phyloP scores from a whole-genome alignment of 306 rosid genomes.

The Fagus sylvatica region DNA sequence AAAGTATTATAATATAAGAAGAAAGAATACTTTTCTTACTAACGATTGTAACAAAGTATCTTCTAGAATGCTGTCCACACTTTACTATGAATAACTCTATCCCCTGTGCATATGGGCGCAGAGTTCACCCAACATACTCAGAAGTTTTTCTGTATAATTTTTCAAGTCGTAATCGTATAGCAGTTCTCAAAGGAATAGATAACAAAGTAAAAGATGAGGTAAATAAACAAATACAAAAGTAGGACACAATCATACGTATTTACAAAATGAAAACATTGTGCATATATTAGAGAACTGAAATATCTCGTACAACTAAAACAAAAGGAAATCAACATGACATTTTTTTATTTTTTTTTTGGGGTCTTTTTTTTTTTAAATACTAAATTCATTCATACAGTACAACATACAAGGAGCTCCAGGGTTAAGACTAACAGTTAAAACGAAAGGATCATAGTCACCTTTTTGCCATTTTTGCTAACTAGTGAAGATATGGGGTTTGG shows the following conservation, averaged over 20 bases:
- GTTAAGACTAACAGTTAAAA: constrained; percentile 80
- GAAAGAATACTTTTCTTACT: too few relatives aligned
- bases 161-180: too few relatives aligned
- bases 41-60: too few relatives aligned
- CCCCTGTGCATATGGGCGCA: too few relatives aligned
- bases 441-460: constrained; percentile 57
- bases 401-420: constrained; percentile 56
- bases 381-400: constrained; percentile 66
- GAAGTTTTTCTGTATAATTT: too few relatives aligned
- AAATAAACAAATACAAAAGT: background rate
- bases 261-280: constrained; percentile 59
- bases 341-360: constrained; percentile 31
- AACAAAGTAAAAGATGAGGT: background rate
- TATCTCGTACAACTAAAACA: constrained; percentile 41
- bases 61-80: too few relatives aligned
- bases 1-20: too few relatives aligned
- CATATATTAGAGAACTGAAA: constrained; percentile 74
- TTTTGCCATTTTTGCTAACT: constrained; percentile 51
- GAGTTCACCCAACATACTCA: too few relatives aligned
- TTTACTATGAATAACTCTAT: too few relatives aligned
- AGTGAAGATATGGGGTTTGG: constrained; percentile 92
- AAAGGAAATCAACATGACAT: constrained; percentile 53
- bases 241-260: background rate
- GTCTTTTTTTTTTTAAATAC: constrained; percentile 36
- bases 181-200: too few relatives aligned